These are phyloP conservation scores for Pyrus communis DNA, from an alignment of 306 rosid genomes.

Conservation along the genomic window DNA sequence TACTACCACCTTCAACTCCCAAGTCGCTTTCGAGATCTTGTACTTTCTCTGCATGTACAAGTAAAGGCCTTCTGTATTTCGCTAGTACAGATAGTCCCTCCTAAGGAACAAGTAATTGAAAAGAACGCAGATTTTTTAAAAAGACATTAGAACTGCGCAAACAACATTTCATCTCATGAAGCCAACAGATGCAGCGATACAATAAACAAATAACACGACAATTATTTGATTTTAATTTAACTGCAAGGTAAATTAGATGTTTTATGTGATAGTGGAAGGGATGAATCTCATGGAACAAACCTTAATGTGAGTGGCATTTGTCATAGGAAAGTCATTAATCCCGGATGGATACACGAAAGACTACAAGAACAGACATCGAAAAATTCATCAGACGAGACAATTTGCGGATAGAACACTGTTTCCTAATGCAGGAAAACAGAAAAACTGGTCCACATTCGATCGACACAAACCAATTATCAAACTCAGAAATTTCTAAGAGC, in stretches of 20 bases:
- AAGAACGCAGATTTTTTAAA: slow-evolving; percentile 15
- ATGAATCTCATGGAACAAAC: slow-evolving; percentile 20
- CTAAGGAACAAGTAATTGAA: slow-evolving; percentile 36
- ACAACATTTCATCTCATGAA: neutral
- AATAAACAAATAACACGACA: neutral
- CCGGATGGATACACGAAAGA: slow-evolving; percentile 98
- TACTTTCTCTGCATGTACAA: slow-evolving; percentile 79
- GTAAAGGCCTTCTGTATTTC: slow-evolving; percentile 75
- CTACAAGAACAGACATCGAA: slow-evolving; percentile 35
- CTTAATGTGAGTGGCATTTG: slow-evolving; percentile 75
- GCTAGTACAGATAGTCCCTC: slow-evolving; percentile 78
- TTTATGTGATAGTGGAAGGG: neutral
- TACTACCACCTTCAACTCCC: slow-evolving; percentile 29
- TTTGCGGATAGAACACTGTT: neutral
- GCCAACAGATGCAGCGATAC: neutral
- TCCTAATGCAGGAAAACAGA: neutral
- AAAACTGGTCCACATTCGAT: neutral
- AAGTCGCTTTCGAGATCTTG: slow-evolving; percentile 32
- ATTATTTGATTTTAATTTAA: neutral
- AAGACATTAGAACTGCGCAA: slow-evolving; percentile 1
- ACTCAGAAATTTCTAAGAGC: neutral
- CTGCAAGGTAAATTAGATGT: neutral
- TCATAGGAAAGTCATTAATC: slow-evolving; percentile 87
- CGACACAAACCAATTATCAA: neutral
- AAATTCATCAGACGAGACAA: slow-evolving; percentile 2